Percentiles rank a stretch among this genome's conserved stretches.
phyloP scores from a whole-genome alignment of 768 basidiomycete species.

The Megacollybia marginata region DNA sequence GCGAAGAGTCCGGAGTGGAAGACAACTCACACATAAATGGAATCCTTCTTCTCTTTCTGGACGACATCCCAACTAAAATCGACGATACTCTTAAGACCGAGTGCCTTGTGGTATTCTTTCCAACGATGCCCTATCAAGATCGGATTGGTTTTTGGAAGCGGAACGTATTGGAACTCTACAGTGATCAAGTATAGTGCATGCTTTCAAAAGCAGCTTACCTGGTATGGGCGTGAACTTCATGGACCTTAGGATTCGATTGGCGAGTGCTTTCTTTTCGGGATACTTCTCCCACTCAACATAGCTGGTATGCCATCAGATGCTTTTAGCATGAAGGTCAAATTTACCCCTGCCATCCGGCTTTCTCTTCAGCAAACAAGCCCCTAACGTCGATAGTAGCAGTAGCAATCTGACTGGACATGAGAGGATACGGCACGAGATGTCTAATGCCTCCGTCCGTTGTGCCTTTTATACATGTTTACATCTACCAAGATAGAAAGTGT shows the following conservation, averaged over 20 bases:
- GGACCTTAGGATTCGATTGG: conserved; percentile 28
- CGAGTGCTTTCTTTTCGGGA: conserved; percentile 35
- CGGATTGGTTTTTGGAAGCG: conserved; percentile 43
- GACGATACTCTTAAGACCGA: conserved; percentile 38
- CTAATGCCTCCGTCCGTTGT: no score
- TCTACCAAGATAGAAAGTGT: no score
- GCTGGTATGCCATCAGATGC: conserved; percentile 17
- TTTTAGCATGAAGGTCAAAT: conserved; percentile 1
- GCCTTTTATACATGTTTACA: no score
- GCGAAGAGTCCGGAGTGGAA: background rate
- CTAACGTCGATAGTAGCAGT: background rate
- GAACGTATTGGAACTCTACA: conserved; percentile 40
- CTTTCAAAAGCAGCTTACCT: conserved; percentile 17
- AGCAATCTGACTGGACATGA: background rate
- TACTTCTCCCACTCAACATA: conserved; percentile 44
- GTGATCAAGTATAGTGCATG: background rate
- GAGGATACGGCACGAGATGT: no score
- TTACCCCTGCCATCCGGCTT: conserved; percentile 31
- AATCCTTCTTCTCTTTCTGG: conserved; percentile 41
- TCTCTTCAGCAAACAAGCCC: conserved; percentile 28
- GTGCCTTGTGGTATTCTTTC: conserved; percentile 44
- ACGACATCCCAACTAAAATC: conserved; percentile 46
- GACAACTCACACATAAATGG: conserved; percentile 31
- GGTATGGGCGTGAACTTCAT: conserved; percentile 33
- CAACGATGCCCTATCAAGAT: conserved; percentile 42